A percentile compares a stretch with the other conserved stretches of the same genome.
These are phyloP conservation scores for Triticum turgidum DNA, from an alignment of 176 grass and related monocot genomes.

Conservation along the genomic window DNA sequence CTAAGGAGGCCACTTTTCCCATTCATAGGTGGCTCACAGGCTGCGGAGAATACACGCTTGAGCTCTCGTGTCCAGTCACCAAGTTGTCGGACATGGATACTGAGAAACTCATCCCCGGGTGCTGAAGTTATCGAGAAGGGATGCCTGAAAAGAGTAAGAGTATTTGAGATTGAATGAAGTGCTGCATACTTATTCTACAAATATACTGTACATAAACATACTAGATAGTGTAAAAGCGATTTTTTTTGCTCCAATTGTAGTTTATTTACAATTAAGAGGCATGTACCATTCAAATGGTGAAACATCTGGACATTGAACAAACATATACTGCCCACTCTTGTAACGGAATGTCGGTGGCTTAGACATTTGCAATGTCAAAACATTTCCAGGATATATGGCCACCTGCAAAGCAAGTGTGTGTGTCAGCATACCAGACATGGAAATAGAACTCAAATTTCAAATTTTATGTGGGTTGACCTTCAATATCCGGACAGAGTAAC, in stretches of 20 bases:
- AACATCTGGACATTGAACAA: slow-evolving; percentile 90
- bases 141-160: slow-evolving; percentile 62
- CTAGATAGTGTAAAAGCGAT: neutral
- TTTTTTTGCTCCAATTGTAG: neutral
- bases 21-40: slow-evolving; percentile 77
- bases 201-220: neutral
- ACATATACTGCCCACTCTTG: slow-evolving; percentile 97
- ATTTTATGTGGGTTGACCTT: slow-evolving; percentile 54
- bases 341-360: slow-evolving; percentile 81
- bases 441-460: slow-evolving; percentile 26
- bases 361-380: slow-evolving; percentile 94
- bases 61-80: slow-evolving; percentile 98
- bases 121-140: slow-evolving; percentile 98
- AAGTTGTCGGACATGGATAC: slow-evolving; percentile 93
- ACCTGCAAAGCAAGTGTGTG: slow-evolving; percentile 57
- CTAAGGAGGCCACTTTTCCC: slow-evolving; percentile 96
- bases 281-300: slow-evolving; percentile 96
- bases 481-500: slow-evolving; percentile 78
- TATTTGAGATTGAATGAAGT: slow-evolving; percentile 18
- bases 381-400: slow-evolving; percentile 95
- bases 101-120: slow-evolving; percentile 87
- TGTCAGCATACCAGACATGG: slow-evolving; percentile 36
- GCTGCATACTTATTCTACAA: slow-evolving; percentile 1
- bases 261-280: slow-evolving; percentile 27
- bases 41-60: slow-evolving; percentile 78